Percentiles rank a stretch among this genome's conserved stretches.
Conservation (phyloP, 176 grass and related monocot genomes). For the Bromus sterilis region DNA sequence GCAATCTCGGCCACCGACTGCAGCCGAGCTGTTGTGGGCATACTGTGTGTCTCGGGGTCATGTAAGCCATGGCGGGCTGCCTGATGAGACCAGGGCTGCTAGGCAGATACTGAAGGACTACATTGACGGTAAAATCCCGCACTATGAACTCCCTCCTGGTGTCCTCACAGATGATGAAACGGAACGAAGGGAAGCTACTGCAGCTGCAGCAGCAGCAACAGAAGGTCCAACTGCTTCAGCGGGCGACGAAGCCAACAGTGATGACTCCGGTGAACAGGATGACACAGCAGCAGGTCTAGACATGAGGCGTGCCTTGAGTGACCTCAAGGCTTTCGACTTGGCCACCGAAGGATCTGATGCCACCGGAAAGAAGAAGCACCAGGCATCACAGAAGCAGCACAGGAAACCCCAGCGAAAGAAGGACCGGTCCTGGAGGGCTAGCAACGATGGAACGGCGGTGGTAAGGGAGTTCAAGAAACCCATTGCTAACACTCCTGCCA, state of each 20-base stretch:
- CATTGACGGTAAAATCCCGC: conserved; percentile 86
- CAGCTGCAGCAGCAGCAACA: background rate
- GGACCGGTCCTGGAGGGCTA: conserved; percentile 65
- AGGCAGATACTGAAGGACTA: conserved; percentile 90
- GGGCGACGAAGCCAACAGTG: background rate
- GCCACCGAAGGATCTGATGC: conserved; percentile 11
- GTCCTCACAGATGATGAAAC: background rate
- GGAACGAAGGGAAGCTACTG: background rate
- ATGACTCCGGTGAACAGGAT: background rate
- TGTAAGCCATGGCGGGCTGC: conserved; percentile 66
- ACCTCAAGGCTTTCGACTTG: conserved; percentile 59
- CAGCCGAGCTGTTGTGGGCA: conserved; percentile 58
- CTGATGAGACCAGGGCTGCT: conserved; percentile 75
- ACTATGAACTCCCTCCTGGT: conserved; percentile 74
- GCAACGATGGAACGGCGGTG: conserved; percentile 41
- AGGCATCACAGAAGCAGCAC: conserved; percentile 36
- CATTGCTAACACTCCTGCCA: background rate
- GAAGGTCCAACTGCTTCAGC: conserved; percentile 8
- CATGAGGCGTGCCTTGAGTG: conserved; percentile 36
- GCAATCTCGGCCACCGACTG: conserved; percentile 49
- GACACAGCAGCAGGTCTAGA: background rate
- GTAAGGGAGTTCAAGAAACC: conserved; percentile 52
- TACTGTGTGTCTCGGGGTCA: conserved; percentile 80
- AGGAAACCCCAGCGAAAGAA: conserved; percentile 71
- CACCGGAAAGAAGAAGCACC: conserved; percentile 29